Percentiles rank a stretch among this genome's conserved stretches.
phyloP scores from a whole-genome alignment of 2,329 filamentous ascomycete species.

The Aureobasidium pullulans region DNA sequence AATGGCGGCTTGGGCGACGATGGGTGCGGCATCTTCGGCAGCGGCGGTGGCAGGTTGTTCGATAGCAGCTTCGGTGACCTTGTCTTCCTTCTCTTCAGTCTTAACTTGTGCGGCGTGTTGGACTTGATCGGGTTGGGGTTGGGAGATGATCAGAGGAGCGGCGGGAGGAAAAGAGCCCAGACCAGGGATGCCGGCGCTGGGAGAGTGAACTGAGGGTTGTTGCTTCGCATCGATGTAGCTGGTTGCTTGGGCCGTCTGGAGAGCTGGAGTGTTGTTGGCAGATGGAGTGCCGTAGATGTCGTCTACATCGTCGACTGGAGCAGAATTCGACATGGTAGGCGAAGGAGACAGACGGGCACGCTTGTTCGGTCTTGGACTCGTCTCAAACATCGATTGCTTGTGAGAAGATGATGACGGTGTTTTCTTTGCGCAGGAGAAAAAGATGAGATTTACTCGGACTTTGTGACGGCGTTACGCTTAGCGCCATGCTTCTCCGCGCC shows the following conservation, averaged over 20 bases:
- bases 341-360: conserved; percentile 2
- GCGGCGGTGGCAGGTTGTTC: too few species aligned
- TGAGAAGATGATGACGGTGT: not conserved
- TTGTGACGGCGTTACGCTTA: not conserved
- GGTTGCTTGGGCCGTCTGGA: not conserved
- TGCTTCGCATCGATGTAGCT: conserved; percentile 1
- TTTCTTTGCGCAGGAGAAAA: not conserved
- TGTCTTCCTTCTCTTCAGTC: not conserved
- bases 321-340: conserved; percentile 9
- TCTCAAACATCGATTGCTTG: conserved; percentile 1
- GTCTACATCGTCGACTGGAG: conserved; percentile 23
- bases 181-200: conserved; percentile 9
- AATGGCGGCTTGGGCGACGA: not conserved
- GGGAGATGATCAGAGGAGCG: not conserved
- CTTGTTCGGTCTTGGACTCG: conserved; percentile 12
- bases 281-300: conserved; percentile 25
- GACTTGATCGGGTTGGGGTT: not conserved
- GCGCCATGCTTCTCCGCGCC: not conserved
- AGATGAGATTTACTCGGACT: not conserved
- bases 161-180: not conserved
- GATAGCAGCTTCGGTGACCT: not conserved
- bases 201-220: not conserved
- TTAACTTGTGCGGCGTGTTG: not conserved
- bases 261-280: not conserved
- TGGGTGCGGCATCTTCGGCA: not conserved